phyloP scores from a whole-genome alignment of 345 rosid species.

The Dipteronia dyeriana region DNA sequence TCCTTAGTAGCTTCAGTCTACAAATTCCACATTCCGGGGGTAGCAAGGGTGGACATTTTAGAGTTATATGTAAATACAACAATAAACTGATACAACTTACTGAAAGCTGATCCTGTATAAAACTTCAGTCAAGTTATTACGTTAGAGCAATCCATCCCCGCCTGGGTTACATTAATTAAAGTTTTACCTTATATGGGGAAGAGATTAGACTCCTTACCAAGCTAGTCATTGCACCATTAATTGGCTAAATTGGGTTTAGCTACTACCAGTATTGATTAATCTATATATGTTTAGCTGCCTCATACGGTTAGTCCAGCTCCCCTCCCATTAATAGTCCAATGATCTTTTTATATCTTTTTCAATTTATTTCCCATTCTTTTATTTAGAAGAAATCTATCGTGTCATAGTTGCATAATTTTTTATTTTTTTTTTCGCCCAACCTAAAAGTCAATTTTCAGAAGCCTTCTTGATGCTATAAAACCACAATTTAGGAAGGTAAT shows the following conservation, averaged over 20 bases:
- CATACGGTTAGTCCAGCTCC: not conserved
- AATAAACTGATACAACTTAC: not conserved
- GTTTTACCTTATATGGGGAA: too few species aligned
- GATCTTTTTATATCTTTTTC: not conserved
- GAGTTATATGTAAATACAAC: not conserved
- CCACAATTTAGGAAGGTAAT: not conserved
- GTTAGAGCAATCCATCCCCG: not conserved
- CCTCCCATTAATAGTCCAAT: not conserved
- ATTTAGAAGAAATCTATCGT: not conserved
- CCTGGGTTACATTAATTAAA: not conserved
- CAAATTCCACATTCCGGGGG: not conserved
- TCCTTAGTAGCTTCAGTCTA: not conserved
- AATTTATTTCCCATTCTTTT: not conserved
- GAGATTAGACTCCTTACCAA: not conserved
- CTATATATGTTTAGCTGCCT: not conserved
- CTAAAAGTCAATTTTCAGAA: not conserved
- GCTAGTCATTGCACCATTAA: not conserved
- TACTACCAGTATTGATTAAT: not conserved
- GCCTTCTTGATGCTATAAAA: not conserved
- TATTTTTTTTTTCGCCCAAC: not conserved
- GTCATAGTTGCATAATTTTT: not conserved
- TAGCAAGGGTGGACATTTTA: not conserved
- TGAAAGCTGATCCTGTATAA: not conserved
- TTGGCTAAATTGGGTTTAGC: not conserved
- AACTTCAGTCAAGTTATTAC: not conserved